A percentile compares a stretch with the other conserved stretches of the same genome.
phyloP scores from a whole-genome alignment of 2,329 filamentous ascomycete species.

The Colletotrichum higginsianum region DNA sequence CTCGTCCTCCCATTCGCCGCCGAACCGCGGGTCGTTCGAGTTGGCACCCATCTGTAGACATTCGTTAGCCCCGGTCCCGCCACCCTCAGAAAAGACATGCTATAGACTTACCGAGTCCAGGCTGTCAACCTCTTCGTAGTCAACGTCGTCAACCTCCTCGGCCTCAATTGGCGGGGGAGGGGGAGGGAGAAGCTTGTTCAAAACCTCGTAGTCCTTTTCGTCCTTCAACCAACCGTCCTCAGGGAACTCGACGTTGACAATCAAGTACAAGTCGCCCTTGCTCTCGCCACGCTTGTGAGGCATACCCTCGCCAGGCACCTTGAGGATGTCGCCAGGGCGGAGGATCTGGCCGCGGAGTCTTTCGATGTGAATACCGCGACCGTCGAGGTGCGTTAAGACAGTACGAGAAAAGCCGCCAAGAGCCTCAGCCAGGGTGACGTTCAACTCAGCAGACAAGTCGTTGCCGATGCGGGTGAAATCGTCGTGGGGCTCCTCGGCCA shows the following conservation, averaged over 20 bases:
- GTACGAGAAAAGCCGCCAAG: conserved; percentile 91
- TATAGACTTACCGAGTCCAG: conserved; percentile 78
- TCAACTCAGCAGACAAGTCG: conserved; percentile 86
- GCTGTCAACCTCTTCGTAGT: conserved; percentile 86
- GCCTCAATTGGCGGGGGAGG: conserved; percentile 73
- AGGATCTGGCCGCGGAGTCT: conserved; percentile 87
- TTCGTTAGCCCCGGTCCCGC: conserved; percentile 46
- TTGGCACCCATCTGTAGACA: conserved; percentile 76
- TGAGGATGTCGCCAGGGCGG: conserved; percentile 86
- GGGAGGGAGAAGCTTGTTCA: conserved; percentile 83
- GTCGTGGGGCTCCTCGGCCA: conserved; percentile 86
- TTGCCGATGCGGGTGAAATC: conserved; percentile 86
- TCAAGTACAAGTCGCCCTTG: conserved; percentile 89
- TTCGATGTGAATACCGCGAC: conserved; percentile 86
- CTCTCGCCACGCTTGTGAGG: conserved; percentile 87
- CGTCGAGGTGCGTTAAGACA: conserved; percentile 93
- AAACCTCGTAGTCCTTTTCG: conserved; percentile 77
- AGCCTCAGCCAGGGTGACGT: conserved; percentile 86
- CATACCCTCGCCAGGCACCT: conserved; percentile 93
- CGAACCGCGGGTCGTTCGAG: conserved; percentile 77
- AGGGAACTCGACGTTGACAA: conserved; percentile 90
- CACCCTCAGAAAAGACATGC: neutral
- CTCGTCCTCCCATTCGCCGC: conserved; percentile 79
- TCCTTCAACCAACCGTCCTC: conserved; percentile 86
- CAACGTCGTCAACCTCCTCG: conserved; percentile 87